phyloP scores from a whole-genome alignment of 352 stramenopile genomes.

The Plasmopara muralis region DNA sequence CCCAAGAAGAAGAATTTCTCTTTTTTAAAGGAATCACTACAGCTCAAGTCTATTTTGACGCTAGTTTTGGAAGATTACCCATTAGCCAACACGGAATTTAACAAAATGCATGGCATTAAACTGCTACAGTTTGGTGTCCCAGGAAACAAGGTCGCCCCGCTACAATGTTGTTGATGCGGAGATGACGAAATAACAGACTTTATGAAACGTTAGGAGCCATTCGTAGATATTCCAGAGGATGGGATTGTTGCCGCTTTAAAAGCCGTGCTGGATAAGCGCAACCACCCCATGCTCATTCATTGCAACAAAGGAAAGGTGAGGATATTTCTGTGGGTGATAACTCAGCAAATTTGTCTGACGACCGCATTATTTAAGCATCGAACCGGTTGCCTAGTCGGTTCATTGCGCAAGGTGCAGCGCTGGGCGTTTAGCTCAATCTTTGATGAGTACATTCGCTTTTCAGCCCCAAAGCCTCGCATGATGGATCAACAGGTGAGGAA shows the following conservation, averaged over 20 bases:
- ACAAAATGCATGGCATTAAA: conserved; percentile 69
- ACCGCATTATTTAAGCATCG: conserved; percentile 40
- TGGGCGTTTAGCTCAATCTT: conserved; percentile 82
- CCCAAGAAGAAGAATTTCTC: conserved; percentile 88
- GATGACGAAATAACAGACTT: conserved; percentile 1
- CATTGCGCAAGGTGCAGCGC: conserved; percentile 71
- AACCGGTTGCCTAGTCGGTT: conserved; percentile 72
- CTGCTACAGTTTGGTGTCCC: conserved; percentile 81
- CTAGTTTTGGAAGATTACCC: conserved; percentile 86
- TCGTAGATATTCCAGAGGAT: conserved; percentile 81
- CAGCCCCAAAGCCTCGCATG: conserved; percentile 76
- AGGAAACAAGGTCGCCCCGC: conserved; percentile 58
- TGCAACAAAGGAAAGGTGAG: conserved; percentile 83
- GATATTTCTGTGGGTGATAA: not conserved
- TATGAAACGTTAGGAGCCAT: conserved; percentile 49
- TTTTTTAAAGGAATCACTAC: conserved; percentile 71
- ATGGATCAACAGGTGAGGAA: conserved; percentile 75
- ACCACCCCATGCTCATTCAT: conserved; percentile 85
- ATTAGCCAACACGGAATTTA: conserved; percentile 74
- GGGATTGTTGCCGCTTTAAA: conserved; percentile 69
- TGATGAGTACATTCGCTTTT: conserved; percentile 84
- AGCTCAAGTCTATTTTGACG: conserved; percentile 77
- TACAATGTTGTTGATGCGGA: not conserved
- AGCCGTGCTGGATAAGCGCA: conserved; percentile 74
- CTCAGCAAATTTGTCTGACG: conserved; percentile 1